Base-by-base conservation (phyloP, 768 basidiomycete genomes). In the Rubroboletus satanas region DNA sequence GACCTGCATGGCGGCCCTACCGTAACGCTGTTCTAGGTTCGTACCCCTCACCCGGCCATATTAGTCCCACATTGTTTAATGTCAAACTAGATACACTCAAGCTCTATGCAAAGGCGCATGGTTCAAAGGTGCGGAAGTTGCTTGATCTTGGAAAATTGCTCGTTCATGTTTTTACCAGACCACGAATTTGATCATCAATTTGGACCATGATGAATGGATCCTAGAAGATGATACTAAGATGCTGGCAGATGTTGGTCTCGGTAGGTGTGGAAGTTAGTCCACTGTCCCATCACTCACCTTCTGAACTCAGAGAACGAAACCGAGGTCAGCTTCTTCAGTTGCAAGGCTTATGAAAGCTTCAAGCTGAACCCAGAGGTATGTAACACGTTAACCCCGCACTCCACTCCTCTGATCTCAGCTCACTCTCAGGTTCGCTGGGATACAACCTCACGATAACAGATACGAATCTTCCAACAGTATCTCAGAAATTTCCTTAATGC, bases 171-270 rank as follows among this genome's bases (percentile, higher is more conserved):
- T 54, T 47, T 38, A 35, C 15, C 63, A 98, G 96, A 96, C 95
- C 1, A 90, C 90, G 32, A 98, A 99, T 74, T 79, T 99, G 29
- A 98, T 99, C 71, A 98, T 99, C 67, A 99, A 99, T 71, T 80
- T 98, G 54, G 93, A 97, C 65, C 83, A 95, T 64, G 96, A 98
- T 54, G 90, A 93, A 9, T 96, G 93, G 90, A 90, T 98, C 57
- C 72, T 94, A 15, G 74, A 81, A 45, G 84, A 93, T 59, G 86
- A 87, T 38, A 66, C 67, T 8, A 81, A 79, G 64, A 77, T 74
- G 1, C 78, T 99, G n/a, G 82, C 77, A 2, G 82, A 85, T 5
- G 71, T 82, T 35, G 93, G 88, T 17, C 81, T 95, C 45, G 90
- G 96, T 95, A 54, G 53, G 85, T 73, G 23, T 47, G 26, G n/a